Evolutionary conservation across 2,329 filamentous ascomycete species (phyloP), one percentile per base, ranked within the genome.

Genomic region (Aspergillus nomiae): DNA sequence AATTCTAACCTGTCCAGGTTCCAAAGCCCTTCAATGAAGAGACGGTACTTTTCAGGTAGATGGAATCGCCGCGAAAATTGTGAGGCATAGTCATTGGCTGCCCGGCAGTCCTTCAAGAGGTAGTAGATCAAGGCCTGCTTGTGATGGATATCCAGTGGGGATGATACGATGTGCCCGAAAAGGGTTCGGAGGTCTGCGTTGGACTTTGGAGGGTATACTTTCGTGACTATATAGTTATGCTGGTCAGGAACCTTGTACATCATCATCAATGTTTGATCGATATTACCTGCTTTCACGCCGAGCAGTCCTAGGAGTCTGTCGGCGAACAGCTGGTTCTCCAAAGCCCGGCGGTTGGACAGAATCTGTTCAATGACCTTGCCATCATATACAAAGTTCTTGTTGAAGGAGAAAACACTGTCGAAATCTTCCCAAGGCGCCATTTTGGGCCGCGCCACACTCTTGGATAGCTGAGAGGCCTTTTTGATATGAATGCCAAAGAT

Each of bases 71-170:
- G 77, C 19, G 89, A 87, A 69, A 94, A 92, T 41, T 85, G 82
- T 7, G 84, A 77, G 4, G 83, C 82, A 24, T 83, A 82, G 58
- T 85, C 82, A 32, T 80, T 73, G 14, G 79, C 77, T 45, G 81
- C 78, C 70, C 90, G 86, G 73, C 90, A 86, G 75, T 96, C 92
- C 71, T 92, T 89, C 3, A 96, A 84, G 45, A 96, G 82, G 76
- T 96, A 96, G 82, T 92, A 96, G 67, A 96, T 83, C 55, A 95
- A 85, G 21, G 92, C 92, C 68, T 93, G 87, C 76, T 94, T 94
- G 80, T 94, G 89, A 76, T 94, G 90, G 59, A 87, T 83, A 9
- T 89, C 86, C 69, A 90, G 87, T 56, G 81, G 81, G 59, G 83
- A 86, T 30, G 87, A 84, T 74, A 89, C 85, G 66, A 96, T 89